Conservation (phyloP, 441 rosid species). For the Corymbia citriodora region DNA sequence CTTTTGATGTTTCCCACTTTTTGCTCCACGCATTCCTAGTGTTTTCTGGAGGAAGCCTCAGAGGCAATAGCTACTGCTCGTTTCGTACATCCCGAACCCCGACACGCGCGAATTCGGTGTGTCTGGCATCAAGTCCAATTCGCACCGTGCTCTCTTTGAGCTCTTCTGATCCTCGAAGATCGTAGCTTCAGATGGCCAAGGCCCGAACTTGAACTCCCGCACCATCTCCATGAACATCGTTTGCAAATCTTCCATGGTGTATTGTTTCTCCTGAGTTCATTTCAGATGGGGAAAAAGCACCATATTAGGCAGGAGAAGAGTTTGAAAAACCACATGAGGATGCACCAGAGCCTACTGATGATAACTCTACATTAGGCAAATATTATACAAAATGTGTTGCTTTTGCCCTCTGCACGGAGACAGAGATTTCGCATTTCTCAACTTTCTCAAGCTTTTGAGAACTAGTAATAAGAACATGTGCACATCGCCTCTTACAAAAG, state of each 20-base stretch:
- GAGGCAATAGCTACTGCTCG: background rate
- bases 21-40: background rate
- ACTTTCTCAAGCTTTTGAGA: background rate
- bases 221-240: slow-evolving; percentile 56
- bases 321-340: background rate
- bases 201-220: slow-evolving; percentile 30
- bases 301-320: background rate
- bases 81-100: slow-evolving; percentile 8
- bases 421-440: background rate
- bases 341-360: background rate
- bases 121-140: slow-evolving; percentile 9
- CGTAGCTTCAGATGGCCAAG: slow-evolving; percentile 6
- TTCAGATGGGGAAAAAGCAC: background rate
- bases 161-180: slow-evolving; percentile 3
- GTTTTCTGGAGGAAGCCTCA: background rate
- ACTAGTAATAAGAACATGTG: background rate
- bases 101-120: slow-evolving; percentile 8
- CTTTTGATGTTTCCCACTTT: background rate
- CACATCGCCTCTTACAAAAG: background rate
- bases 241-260: slow-evolving; percentile 62
- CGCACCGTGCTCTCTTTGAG: slow-evolving; percentile 23
- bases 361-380: background rate
- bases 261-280: slow-evolving; percentile 33
- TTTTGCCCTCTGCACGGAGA: background rate
- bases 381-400: background rate